Conservation (phyloP, 257 asterid species). For the Solanum pinnatisectum region DNA sequence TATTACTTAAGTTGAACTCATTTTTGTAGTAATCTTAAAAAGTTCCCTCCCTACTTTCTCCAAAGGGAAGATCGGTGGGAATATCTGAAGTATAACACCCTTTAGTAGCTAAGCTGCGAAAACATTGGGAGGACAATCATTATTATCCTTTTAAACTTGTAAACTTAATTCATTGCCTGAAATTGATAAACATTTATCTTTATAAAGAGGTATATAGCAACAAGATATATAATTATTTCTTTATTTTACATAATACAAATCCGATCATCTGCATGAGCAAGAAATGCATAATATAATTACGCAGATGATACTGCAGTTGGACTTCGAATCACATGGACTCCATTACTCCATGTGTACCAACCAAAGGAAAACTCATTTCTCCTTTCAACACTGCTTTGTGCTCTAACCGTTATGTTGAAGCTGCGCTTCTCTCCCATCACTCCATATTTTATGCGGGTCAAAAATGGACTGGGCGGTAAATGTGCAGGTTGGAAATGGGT, state of each 20-base stretch:
- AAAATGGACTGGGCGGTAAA: too few species aligned
- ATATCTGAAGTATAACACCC: not conserved
- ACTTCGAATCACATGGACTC: conserved; percentile 29
- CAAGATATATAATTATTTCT: not conserved
- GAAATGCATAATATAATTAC: not conserved
- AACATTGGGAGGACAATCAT: not conserved
- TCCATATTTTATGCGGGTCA: not conserved
- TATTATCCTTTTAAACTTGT: not conserved
- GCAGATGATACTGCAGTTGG: conserved; percentile 10
- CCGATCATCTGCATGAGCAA: not conserved
- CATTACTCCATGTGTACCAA: not conserved
- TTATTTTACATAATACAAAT: not conserved
- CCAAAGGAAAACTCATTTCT: too few species aligned
- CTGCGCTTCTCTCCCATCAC: too few species aligned
- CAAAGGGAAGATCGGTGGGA: not conserved
- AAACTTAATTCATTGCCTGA: too few species aligned
- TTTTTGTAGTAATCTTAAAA: not conserved
- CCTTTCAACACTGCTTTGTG: conserved; percentile 23
- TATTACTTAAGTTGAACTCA: not conserved
- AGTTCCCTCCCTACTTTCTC: not conserved
- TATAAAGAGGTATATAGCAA: not conserved
- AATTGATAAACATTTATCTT: too few species aligned
- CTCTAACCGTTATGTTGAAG: too few species aligned
- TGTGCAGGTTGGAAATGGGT: not conserved
- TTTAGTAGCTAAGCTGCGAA: not conserved